phyloP scores from a whole-genome alignment of 1,139 yeast species.

The Debaryomyces sp. region DNA sequence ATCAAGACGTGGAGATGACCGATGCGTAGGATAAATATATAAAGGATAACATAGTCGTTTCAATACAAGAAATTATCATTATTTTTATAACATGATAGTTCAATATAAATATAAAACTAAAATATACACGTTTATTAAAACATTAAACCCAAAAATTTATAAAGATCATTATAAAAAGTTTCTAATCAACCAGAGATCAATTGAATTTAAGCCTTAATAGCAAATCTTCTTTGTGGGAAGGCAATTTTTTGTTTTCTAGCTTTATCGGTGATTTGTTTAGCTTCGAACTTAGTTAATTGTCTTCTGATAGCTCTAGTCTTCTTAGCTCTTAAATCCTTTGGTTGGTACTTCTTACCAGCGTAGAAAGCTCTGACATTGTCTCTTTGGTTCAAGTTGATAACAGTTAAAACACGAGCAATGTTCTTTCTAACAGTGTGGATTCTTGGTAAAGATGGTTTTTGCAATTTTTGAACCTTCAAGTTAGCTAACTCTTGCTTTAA shows the following conservation, averaged over 20 bases:
- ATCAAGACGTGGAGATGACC: constrained; percentile 23
- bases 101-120: constrained; percentile 13
- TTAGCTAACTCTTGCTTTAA: constrained; percentile 96
- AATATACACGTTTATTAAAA: constrained; percentile 25
- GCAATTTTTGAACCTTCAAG: constrained; percentile 94
- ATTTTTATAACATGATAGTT: constrained; percentile 2
- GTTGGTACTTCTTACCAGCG: constrained; percentile 95
- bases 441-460: constrained; percentile 91
- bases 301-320: constrained; percentile 99
- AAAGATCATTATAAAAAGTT: constrained; percentile 13
- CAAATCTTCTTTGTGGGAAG: constrained; percentile 98
- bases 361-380: constrained; percentile 93
- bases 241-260: constrained; percentile 91
- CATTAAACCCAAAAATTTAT: constrained; percentile 17
- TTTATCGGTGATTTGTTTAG: constrained; percentile 79
- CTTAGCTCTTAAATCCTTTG: constrained; percentile 99
- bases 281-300: constrained; percentile 87
- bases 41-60: background rate
- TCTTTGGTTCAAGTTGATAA: constrained; percentile 97
- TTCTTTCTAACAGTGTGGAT: constrained; percentile 96
- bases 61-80: background rate
- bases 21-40: constrained; percentile 9
- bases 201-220: constrained; percentile 88
- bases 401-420: constrained; percentile 97
- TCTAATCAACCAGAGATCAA: constrained; percentile 14